Percentiles rank a stretch among this genome's conserved stretches.
These are phyloP conservation scores for Leccinum barrowsii DNA, from an alignment of 768 basidiomycete species.

Conservation along the genomic window DNA sequence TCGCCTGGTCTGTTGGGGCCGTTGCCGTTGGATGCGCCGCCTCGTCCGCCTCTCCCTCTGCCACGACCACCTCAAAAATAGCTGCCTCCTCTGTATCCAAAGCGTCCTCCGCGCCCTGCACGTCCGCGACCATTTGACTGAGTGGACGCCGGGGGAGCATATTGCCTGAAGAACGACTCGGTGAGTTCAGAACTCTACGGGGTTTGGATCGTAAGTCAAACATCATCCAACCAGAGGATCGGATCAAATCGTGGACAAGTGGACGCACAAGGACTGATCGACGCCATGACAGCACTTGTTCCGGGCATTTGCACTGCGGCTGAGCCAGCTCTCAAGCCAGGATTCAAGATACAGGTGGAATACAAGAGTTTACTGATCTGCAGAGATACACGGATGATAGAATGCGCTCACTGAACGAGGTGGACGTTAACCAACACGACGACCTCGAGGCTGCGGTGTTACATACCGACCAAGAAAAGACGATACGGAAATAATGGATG, in stretches of 20 bases:
- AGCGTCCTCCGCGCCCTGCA: conserved; percentile 42
- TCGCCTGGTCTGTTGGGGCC: conserved; percentile 36
- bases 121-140: conserved; percentile 38
- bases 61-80: conserved; percentile 48
- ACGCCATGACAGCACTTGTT: conserved; percentile 1
- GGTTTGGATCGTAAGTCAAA: background rate
- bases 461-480: conserved; percentile 16
- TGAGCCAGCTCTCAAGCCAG: conserved; percentile 2
- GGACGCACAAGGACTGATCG: conserved; percentile 16
- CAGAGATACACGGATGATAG: conserved; percentile 12
- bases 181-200: conserved; percentile 4
- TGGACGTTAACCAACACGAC: conserved; percentile 10
- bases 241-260: background rate
- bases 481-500: background rate
- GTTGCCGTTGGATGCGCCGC: conserved; percentile 28
- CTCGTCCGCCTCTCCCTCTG: conserved; percentile 39
- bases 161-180: background rate
- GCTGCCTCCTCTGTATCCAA: conserved; percentile 27
- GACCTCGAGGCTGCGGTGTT: conserved; percentile 1
- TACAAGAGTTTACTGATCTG: conserved; percentile 17
- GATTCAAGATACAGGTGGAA: conserved; percentile 2
- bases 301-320: background rate
- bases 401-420: conserved; percentile 14
- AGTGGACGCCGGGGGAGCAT: background rate
- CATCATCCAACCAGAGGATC: conserved; percentile 1